phyloP scores from a whole-genome alignment of 2,329 filamentous ascomycete species.

The Ascochyta fabae region DNA sequence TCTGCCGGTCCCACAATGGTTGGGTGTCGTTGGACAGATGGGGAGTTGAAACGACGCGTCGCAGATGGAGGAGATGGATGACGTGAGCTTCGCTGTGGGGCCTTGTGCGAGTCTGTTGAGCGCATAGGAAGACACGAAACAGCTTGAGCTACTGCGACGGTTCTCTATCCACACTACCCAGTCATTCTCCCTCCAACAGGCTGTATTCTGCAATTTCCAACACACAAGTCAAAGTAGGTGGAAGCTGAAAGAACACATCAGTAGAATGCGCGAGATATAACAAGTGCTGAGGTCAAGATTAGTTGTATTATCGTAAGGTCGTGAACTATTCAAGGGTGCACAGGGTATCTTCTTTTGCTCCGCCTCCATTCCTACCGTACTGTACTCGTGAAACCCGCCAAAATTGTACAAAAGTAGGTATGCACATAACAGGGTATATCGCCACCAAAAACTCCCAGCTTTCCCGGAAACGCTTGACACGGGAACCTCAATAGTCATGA shows the following conservation, averaged over 20 bases:
- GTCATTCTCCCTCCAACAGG: no score
- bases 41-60: neutral
- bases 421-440: slow-evolving; percentile 1
- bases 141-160: no score
- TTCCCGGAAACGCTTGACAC: neutral
- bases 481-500: neutral
- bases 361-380: neutral
- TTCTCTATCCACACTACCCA: no score
- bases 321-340: neutral
- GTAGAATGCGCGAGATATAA: no score
- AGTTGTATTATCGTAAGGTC: neutral
- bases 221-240: no score
- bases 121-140: no score
- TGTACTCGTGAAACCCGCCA: neutral
- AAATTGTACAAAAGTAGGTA: neutral
- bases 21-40: neutral
- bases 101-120: no score
- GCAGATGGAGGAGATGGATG: neutral
- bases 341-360: neutral
- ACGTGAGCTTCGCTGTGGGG: slow-evolving; percentile 3
- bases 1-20: no score
- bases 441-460: neutral
- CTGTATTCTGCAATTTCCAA: no score
- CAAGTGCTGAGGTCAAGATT: no score
- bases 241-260: no score